Percentiles rank a stretch among this genome's conserved stretches.
These are phyloP conservation scores for Aureobasidium namibiae DNA, from an alignment of 2,329 filamentous ascomycete species.

Conservation along the genomic window DNA sequence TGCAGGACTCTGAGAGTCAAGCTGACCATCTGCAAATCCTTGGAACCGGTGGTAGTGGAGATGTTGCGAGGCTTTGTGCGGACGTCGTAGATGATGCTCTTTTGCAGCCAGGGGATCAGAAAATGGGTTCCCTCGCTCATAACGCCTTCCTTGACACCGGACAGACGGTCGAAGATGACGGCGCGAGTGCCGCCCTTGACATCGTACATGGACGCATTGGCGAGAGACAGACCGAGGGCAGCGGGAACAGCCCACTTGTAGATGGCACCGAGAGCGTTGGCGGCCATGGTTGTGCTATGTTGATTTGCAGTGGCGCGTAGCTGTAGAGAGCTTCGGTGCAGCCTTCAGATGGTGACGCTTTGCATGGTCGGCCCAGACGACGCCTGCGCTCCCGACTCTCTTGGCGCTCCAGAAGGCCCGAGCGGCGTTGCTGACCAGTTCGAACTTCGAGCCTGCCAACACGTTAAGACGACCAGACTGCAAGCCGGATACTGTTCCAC, in stretches of 20 bases:
- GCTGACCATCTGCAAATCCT: constrained; percentile 99
- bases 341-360: constrained; percentile 4
- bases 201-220: constrained; percentile 84
- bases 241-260: constrained; percentile 67
- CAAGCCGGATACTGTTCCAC: neutral
- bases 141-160: constrained; percentile 86
- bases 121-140: constrained; percentile 97
- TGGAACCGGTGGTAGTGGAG: constrained; percentile 92
- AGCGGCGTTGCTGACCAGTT: constrained; percentile 9
- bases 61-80: constrained; percentile 96
- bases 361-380: neutral
- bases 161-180: constrained; percentile 93
- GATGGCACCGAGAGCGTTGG: constrained; percentile 50
- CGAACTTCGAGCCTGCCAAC: constrained; percentile 12
- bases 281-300: constrained; percentile 20
- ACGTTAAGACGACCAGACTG: neutral
- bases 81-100: constrained; percentile 91
- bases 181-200: constrained; percentile 90
- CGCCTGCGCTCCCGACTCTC: constrained; percentile 1
- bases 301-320: constrained; percentile 5
- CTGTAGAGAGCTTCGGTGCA: neutral
- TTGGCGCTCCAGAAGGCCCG: constrained; percentile 6
- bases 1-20: constrained; percentile 93
- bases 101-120: constrained; percentile 90
- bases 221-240: constrained; percentile 57